Evolutionary conservation across 768 basidiomycete species (phyloP), one percentile per base, ranked within the genome.

Genomic region (Sarcomyxa edulis): DNA sequence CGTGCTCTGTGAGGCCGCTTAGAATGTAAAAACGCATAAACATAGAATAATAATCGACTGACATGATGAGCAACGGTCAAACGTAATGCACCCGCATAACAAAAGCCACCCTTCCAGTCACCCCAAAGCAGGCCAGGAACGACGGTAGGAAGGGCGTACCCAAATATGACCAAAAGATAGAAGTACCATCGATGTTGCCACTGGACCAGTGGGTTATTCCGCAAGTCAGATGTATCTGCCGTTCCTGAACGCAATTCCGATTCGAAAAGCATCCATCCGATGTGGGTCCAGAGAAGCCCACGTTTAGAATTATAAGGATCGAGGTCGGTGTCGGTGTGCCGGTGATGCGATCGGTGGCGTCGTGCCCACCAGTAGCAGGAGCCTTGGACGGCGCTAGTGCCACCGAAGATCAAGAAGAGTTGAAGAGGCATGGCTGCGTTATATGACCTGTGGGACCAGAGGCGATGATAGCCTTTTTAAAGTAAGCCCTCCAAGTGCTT

Each of bases 341-440:
- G 78, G 55, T 87, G 86, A 54, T 87, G 86, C 23, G 86, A 84
- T 40, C 88, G 80, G 59, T 92, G 88, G 6, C 82, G 76, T 34
- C 83, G 73, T 11, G 83, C 77, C 88, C 88, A 92, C 86, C 87
- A 92, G 53, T 75, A 80, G 60, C 86, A 86, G 10, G 87, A 90
- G 0, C 88, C 88, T 62, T 92, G 81, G 3, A 89, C 85, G 3
- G 87, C 85, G 53, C 87, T 89, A 22, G 82, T 76, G 6, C 88
- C 88, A 2, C 81, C 85, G 32, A 77, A 64, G 7, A 87, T 69
- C 23, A 91, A 70, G 53, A 81, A 74, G 34, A 78, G 60, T 54
- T 85, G 84, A 11, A 92, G 71, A 20, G 78, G 74, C n/a, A 66
- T 56, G 25, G 78, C 76, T 4, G 87, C 88, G 43, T 83, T 81